phyloP scores from a whole-genome alignment of 371 early-diverging fungal genomes.

The Mucor plumbeus region DNA sequence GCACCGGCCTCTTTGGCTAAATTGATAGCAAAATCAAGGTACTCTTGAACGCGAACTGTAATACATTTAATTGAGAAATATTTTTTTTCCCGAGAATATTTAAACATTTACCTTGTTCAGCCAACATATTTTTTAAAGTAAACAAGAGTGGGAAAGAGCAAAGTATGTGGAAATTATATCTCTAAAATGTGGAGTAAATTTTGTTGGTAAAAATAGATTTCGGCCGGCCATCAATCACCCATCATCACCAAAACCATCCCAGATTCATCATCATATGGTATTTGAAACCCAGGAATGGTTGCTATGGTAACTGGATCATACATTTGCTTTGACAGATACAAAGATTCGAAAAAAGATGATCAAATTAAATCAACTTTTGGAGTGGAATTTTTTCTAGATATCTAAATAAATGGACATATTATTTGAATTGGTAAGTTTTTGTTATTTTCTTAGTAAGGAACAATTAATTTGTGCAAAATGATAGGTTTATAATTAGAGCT shows the following conservation, averaged over 20 bases:
- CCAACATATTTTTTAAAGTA: constrained; percentile 14
- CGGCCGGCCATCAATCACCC: neutral
- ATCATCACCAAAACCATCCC: neutral
- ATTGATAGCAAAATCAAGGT: constrained; percentile 57
- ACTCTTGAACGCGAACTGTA: constrained; percentile 39
- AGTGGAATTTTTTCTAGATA: no score
- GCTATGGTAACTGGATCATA: neutral
- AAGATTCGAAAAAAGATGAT: neutral
- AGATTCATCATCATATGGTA: neutral
- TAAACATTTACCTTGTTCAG: constrained; percentile 3
- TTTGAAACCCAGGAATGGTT: neutral
- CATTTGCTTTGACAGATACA: neutral
- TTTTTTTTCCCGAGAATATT: no score
- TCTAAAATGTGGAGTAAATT: neutral
- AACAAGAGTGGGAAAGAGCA: neutral
- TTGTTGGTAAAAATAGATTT: neutral
- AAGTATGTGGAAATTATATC: neutral
- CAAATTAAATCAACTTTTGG: neutral
- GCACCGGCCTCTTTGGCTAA: constrained; percentile 70
- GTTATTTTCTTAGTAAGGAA: neutral
- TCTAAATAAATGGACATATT: neutral
- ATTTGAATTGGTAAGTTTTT: neutral
- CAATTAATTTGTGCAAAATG: constrained; percentile 6
- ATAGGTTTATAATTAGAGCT: constrained; percentile 17
- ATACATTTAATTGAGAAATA: no score